Base-by-base conservation (phyloP, 768 basidiomycete genomes). In the Kwoniella europaea region DNA sequence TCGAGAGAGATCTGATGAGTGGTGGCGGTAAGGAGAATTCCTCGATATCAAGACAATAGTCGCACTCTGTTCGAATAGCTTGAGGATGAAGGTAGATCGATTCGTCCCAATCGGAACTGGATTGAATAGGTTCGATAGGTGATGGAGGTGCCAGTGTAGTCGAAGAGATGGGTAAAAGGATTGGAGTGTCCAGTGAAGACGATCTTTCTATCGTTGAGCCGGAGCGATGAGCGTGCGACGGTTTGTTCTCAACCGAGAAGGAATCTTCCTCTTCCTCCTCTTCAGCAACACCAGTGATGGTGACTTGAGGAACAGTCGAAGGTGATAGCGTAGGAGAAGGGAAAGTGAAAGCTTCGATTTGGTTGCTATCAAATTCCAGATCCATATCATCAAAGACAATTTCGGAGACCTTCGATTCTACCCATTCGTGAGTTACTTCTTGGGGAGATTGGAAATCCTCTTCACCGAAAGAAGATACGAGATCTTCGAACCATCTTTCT, bases 401-500 rank as follows among this genome's bases (percentile, higher is more conserved):
- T 16, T 53, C 62, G 0, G 68, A 68, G 13, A 78, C 76, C 9
- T 50, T 50, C 3, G 74, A 75, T 59, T 78, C 76, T 43, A 67
- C 68, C 76, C 76, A 78, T 57, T 78, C 76, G 65, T 74, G 73
- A 35, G 35, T 35, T n/a, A 41, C 20, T n/a, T 55, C 65, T 5
- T 29, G 42, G 12, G 6, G 59, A 18, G 41, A 41, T 10, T 58
- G 61, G 22, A 67, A 29, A 18, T 65, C 57, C 18, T 76, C 78
- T 27, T 78, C 76, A 16, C 79, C 79, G 6, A 80, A 59, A 16
- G 57, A 73, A 22, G 71, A 67, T 10, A 78, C 18, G 27, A 80
- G 69, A 12, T 78, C 75, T 56, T 80, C 76, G 46, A 80, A 80
- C 79, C 79, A 80, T 56, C 68, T 69, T 50, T 76, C 69, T 64